phyloP scores from a whole-genome alignment of 2,329 filamentous ascomycete species.

The Neospermospora avenae region DNA sequence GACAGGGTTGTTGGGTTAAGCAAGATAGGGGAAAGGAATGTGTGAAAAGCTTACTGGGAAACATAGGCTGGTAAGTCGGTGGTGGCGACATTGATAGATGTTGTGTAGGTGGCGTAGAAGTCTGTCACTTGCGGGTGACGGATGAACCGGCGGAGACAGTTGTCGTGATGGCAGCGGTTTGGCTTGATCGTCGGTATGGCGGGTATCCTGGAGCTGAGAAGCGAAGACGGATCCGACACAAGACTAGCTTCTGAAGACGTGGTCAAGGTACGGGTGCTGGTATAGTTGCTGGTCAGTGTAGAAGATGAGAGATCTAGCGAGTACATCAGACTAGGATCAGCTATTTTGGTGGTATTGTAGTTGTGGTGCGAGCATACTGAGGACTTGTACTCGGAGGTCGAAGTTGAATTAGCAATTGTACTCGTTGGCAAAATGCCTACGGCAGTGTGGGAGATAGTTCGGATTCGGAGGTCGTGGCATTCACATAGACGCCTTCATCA shows the following conservation, averaged over 20 bases:
- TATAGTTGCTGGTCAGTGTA: not conserved
- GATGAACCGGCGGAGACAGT: constrained; percentile 23
- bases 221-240: not conserved
- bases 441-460: not conserved
- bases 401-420: not conserved
- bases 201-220: not conserved
- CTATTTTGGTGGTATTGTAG: not conserved
- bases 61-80: constrained; percentile 17
- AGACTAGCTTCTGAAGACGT: not conserved
- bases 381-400: not conserved
- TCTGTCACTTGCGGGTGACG: constrained; percentile 10
- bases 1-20: not conserved
- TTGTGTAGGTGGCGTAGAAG: constrained; percentile 26
- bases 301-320: not conserved
- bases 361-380: not conserved
- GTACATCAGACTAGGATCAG: not conserved
- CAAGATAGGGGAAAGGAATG: not conserved
- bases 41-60: constrained; percentile 1
- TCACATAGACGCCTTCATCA: not conserved
- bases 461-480: not conserved
- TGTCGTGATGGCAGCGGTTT: constrained; percentile 17
- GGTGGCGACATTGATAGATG: constrained; percentile 15
- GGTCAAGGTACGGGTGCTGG: not conserved
- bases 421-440: not conserved
- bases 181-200: not conserved